Evolutionary conservation across 2,329 filamentous ascomycete genomes (phyloP), one percentile per base, ranked within the genome.

Genomic region (Penicillium digitatum): DNA sequence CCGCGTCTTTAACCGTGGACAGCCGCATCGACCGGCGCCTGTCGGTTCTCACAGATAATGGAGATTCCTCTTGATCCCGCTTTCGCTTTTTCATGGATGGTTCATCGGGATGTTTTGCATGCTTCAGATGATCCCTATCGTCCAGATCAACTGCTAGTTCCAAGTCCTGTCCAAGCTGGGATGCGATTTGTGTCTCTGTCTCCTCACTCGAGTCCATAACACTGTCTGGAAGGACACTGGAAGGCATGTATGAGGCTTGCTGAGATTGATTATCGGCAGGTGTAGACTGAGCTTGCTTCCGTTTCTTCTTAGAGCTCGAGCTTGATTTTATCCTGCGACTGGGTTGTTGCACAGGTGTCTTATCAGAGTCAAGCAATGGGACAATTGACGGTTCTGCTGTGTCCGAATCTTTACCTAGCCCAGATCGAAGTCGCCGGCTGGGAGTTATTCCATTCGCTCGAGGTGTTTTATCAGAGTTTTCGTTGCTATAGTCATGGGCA

Each of bases 91-190:
- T 70, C 5, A 60, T 66, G 4, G 60, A 24, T 12, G 62, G 63
- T 20, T 56, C 59, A 3, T 54, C 39, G 11, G 48, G 34, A 42
- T 42, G 43, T 8, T 58, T 48, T 37, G 27, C 24, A 31, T 6
- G 35, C 26, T 58, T 54, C 3, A 34, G 37, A 6, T 62, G 44
- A 11, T 43, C 18, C 4, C 53, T 50, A 2, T 61, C 63, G 31
- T 66, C 56, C 27, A 65, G 52, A 58, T 74, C 70, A n/a, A 70
- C 67, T 8, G 72, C 72, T 24, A 70, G 60, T 40, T 73, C 73
- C 39, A 78, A 62, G 56, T 78, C 76, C 56, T 76, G 73, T 50
- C 73, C 74, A 6, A 78, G 64, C 57, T 78, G 76, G 20, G 76
- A 78, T 11, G 74, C 75, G 53, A 75, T 71, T 54, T 77, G 73